These are phyloP conservation scores for Akanthomyces dipterigenus DNA, from an alignment of 2,329 filamentous ascomycete genomes.

Conservation along the genomic window DNA sequence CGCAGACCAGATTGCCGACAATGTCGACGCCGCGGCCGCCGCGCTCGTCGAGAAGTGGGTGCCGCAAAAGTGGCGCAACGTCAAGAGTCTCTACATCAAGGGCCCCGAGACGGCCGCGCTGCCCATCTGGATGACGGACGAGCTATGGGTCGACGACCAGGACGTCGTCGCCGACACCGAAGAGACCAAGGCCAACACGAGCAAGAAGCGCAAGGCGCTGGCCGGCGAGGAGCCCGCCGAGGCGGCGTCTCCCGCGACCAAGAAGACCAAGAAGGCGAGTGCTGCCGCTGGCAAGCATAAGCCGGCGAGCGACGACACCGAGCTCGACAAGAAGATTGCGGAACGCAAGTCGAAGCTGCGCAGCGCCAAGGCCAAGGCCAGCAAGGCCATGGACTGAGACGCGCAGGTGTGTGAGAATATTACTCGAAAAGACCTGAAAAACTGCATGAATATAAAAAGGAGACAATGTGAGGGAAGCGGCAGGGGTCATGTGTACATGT, in stretches of 20 bases:
- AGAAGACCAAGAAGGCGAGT: constrained; percentile 28
- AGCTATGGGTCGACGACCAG: constrained; percentile 78
- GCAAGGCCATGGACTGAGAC: constrained; percentile 38
- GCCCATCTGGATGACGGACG: constrained; percentile 89
- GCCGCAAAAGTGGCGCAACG: constrained; percentile 79
- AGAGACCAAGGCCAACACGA: constrained; percentile 51
- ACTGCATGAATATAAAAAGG: constrained; percentile 8
- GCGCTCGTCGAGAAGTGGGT: constrained; percentile 72
- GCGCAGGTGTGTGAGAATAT: not conserved
- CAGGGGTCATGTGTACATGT: constrained; percentile 7
- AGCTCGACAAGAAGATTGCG: constrained; percentile 52
- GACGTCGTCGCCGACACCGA: constrained; percentile 61
- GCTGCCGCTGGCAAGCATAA: constrained; percentile 24
- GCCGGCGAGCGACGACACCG: constrained; percentile 42
- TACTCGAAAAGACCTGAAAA: not conserved
- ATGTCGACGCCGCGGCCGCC: constrained; percentile 65
- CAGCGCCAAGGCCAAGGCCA: constrained; percentile 53
- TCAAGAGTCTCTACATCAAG: constrained; percentile 84
- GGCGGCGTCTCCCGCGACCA: constrained; percentile 21
- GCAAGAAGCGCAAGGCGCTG: constrained; percentile 57
- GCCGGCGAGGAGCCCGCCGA: constrained; percentile 22
- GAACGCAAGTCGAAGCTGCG: constrained; percentile 50
- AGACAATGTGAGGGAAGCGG: not conserved
- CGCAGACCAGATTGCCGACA: constrained; percentile 70
- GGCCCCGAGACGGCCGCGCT: constrained; percentile 79